A percentile compares a stretch with the other conserved stretches of the same genome.
Evolutionary conservation across 768 basidiomycete species (phyloP).

Genomic region (Amanita polypyramis): DNA sequence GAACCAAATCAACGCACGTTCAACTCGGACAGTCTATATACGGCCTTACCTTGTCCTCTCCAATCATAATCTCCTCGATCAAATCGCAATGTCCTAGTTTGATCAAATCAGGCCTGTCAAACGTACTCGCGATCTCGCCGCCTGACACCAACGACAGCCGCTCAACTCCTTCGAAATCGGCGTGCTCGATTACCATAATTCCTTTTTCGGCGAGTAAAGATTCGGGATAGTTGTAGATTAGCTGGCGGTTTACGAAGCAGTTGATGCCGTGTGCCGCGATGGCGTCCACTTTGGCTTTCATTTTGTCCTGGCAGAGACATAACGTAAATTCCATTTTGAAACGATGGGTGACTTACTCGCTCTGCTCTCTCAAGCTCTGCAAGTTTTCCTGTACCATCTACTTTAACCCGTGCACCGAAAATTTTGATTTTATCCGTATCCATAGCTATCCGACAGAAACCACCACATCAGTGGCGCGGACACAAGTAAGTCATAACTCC

Average conservation of each 20-base stretch:
- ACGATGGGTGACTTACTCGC: conserved; percentile 37
- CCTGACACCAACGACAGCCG: conserved; percentile 92
- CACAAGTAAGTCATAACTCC: background rate
- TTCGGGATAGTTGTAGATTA: conserved; percentile 99
- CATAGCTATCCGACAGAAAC: conserved; percentile 78
- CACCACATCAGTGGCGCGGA: conserved; percentile 2
- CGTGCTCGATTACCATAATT: conserved; percentile 95
- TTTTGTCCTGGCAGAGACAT: conserved; percentile 71
- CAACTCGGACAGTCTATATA: background rate
- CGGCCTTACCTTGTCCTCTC: conserved; percentile 83
- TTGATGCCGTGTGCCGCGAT: conserved; percentile 95
- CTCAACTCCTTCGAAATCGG: conserved; percentile 98
- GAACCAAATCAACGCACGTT: background rate
- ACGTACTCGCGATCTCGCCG: conserved; percentile 94
- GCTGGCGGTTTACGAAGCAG: conserved; percentile 94
- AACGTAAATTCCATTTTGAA: background rate
- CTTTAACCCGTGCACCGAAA: conserved; percentile 93
- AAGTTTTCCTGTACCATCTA: conserved; percentile 92
- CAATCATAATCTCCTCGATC: conserved; percentile 99
- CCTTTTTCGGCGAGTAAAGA: conserved; percentile 90
- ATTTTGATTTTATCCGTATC: conserved; percentile 99
- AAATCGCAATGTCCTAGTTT: conserved; percentile 89
- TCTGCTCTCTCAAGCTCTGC: conserved; percentile 98
- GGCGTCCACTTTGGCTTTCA: conserved; percentile 95
- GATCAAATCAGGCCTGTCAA: conserved; percentile 86